phyloP scores from a whole-genome alignment of 441 rosid genomes.

The Kokia cookei region DNA sequence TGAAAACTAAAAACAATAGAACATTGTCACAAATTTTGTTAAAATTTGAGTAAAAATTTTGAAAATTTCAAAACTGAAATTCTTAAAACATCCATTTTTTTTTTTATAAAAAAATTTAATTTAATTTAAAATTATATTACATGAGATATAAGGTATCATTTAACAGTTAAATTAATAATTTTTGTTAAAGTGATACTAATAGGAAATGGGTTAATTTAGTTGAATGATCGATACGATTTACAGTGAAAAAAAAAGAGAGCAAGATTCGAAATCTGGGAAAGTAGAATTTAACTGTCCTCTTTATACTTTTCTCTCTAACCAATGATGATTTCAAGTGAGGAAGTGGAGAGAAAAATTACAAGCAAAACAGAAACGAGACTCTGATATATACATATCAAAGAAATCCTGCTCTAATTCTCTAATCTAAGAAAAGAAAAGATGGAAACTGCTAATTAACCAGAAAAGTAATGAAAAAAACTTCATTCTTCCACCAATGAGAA shows the following conservation, averaged over 20 bases:
- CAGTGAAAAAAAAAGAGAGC: not conserved
- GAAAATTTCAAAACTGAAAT: no score
- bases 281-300: not conserved
- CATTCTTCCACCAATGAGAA: not conserved
- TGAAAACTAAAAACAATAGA: no score
- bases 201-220: not conserved
- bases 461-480: not conserved
- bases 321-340: not conserved
- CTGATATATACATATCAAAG: not conserved
- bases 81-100: no score
- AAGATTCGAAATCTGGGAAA: constrained; percentile 2
- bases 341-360: not conserved
- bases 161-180: no score
- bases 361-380: not conserved
- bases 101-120: no score
- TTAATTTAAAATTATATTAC: no score
- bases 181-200: no score
- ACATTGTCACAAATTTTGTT: no score
- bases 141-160: no score
- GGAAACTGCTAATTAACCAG: not conserved
- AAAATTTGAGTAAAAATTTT: no score
- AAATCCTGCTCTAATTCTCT: not conserved
- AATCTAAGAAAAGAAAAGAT: not conserved
- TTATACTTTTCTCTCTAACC: constrained; percentile 4
- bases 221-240: not conserved